phyloP scores from a whole-genome alignment of 2,329 filamentous ascomycete genomes.

The Pleurostoma richardsiae region DNA sequence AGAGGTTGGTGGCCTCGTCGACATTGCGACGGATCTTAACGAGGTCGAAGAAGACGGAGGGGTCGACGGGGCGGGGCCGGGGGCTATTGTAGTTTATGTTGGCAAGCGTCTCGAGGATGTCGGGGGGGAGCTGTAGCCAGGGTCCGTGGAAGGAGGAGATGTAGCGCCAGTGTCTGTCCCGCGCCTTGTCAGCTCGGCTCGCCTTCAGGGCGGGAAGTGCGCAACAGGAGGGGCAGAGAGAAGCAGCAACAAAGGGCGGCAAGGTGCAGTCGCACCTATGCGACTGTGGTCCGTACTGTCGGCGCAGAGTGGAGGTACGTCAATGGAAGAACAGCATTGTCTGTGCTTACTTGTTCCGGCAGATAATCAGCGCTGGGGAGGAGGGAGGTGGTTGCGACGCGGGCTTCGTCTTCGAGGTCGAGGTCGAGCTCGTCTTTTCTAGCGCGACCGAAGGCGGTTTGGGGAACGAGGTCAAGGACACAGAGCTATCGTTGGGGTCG shows the following conservation, averaged over 20 bases:
- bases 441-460: neutral
- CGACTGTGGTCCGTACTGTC: neutral
- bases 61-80: conserved; percentile 71
- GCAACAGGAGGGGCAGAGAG: neutral
- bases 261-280: neutral
- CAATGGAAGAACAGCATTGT: conserved; percentile 2
- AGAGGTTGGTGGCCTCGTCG: conserved; percentile 73
- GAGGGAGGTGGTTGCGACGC: conserved; percentile 19
- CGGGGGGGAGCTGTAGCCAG: conserved; percentile 75
- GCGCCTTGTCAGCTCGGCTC: conserved; percentile 2
- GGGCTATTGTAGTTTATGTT: conserved; percentile 76
- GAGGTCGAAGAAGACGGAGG: conserved; percentile 76
- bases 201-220: neutral
- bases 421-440: conserved; percentile 3
- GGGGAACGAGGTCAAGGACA: neutral
- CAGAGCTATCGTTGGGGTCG: conserved; percentile 9
- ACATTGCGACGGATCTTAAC: conserved; percentile 76
- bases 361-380: conserved; percentile 52
- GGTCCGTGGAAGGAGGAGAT: conserved; percentile 80
- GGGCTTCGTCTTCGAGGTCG: conserved; percentile 12
- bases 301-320: conserved; percentile 4
- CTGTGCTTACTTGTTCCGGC: conserved; percentile 61
- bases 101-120: conserved; percentile 73
- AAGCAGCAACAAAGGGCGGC: neutral
- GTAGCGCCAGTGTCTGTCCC: conserved; percentile 71